Evolutionary conservation across 2,329 filamentous ascomycete species (phyloP).

Genomic region (Pestalotiopsis sp.): DNA sequence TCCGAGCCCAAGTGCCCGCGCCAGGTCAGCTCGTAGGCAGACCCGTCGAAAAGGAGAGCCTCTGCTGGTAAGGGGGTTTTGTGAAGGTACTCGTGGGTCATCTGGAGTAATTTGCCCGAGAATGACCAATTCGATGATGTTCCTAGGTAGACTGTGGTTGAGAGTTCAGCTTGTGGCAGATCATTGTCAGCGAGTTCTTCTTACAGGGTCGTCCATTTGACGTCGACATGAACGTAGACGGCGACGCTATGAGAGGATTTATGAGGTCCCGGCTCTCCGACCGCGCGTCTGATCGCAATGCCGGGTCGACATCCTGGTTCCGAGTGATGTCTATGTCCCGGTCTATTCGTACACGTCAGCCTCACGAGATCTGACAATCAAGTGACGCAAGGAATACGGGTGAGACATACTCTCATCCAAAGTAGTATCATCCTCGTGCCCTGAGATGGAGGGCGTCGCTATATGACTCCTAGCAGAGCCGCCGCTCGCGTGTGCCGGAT

Average conservation of each 20-base stretch:
- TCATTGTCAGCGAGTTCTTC: conserved; percentile 19
- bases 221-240: conserved; percentile 43
- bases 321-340: not conserved
- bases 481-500: not conserved
- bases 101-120: conserved; percentile 48
- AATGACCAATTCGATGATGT: conserved; percentile 62
- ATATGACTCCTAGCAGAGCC: not conserved
- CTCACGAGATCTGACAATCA: not conserved
- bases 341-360: not conserved
- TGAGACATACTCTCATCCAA: conserved; percentile 24
- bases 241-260: conserved; percentile 44
- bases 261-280: conserved; percentile 33
- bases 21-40: conserved; percentile 55
- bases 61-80: conserved; percentile 41
- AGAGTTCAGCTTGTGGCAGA: conserved; percentile 12
- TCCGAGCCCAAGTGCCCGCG: conserved; percentile 32
- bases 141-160: conserved; percentile 49
- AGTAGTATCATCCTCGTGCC: conserved; percentile 22
- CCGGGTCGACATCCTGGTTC: not conserved
- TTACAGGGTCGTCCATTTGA: conserved; percentile 44
- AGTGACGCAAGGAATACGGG: not conserved
- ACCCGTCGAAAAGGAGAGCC: conserved; percentile 52
- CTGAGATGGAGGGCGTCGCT: not conserved
- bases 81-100: conserved; percentile 49
- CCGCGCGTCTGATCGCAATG: conserved; percentile 25